phyloP scores from a whole-genome alignment of 768 basidiomycete genomes.

The Rhodotorula sphaerocarpa region DNA sequence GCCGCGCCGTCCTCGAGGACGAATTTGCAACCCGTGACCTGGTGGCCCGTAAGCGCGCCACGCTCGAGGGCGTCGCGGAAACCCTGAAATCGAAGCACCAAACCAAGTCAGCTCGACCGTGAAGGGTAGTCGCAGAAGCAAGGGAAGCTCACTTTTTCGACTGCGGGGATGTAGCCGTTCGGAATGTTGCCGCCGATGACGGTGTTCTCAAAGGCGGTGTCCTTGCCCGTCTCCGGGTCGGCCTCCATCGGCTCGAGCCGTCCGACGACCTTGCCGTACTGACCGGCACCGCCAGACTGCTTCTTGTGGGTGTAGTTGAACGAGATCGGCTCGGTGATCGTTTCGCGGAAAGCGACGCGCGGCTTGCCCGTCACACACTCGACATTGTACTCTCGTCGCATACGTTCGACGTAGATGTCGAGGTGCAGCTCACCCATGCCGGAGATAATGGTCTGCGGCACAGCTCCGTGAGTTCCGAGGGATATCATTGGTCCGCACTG shows the following conservation, averaged over 20 bases:
- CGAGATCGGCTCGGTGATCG: slow-evolving; percentile 68
- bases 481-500: no score
- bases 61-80: slow-evolving; percentile 91
- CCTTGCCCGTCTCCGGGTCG: slow-evolving; percentile 67
- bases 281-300: slow-evolving; percentile 93
- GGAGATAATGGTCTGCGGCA: slow-evolving; percentile 91
- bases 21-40: slow-evolving; percentile 73
- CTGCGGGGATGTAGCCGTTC: slow-evolving; percentile 80
- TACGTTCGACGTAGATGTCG: slow-evolving; percentile 97
- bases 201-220: slow-evolving; percentile 65
- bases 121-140: not conserved
- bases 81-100: slow-evolving; percentile 51
- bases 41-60: slow-evolving; percentile 78
- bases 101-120: not conserved
- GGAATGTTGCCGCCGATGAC: slow-evolving; percentile 92
- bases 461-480: not conserved
- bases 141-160: slow-evolving; percentile 62
- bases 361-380: slow-evolving; percentile 91
- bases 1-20: slow-evolving; percentile 83
- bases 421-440: slow-evolving; percentile 99
- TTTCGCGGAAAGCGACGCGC: slow-evolving; percentile 92
- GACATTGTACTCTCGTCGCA: slow-evolving; percentile 94
- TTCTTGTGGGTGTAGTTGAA: slow-evolving; percentile 96
- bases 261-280: slow-evolving; percentile 87
- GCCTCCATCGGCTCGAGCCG: slow-evolving; percentile 80